Conservation (phyloP, 768 basidiomycete genomes). For the Rhodotorula toruloides region DNA sequence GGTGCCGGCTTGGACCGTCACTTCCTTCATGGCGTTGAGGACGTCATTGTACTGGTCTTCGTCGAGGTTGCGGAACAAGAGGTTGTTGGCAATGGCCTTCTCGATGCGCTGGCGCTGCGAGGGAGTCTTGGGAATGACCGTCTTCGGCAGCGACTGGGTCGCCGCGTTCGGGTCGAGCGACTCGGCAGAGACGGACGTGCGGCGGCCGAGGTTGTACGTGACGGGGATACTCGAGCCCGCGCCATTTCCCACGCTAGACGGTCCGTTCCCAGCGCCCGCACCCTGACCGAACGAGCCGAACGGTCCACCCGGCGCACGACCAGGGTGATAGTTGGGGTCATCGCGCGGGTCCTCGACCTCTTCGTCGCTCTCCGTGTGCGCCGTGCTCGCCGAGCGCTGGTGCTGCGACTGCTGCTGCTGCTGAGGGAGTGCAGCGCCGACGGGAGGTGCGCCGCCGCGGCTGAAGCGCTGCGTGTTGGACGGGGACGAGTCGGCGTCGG, state of each 20-base stretch:
- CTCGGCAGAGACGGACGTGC: constrained; percentile 93
- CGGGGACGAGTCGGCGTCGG: constrained; percentile 9
- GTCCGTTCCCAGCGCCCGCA: too few species aligned
- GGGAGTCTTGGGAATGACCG: constrained; percentile 67
- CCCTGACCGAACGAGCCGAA: constrained; percentile 4
- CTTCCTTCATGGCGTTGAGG: constrained; percentile 91
- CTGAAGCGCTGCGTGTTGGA: not conserved
- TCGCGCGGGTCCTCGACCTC: constrained; percentile 40
- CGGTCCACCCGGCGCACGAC: constrained; percentile 4
- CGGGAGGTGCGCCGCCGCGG: not conserved
- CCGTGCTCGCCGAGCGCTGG: not conserved
- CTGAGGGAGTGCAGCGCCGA: too few species aligned
- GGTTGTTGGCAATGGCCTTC: constrained; percentile 76
- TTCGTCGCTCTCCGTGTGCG: constrained; percentile 1
- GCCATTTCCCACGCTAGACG: not conserved
- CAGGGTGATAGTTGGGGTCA: constrained; percentile 36
- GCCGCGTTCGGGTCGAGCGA: constrained; percentile 74
- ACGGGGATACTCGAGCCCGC: constrained; percentile 55
- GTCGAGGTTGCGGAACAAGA: constrained; percentile 92
- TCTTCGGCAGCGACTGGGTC: constrained; percentile 50
- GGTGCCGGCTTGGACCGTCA: constrained; percentile 62
- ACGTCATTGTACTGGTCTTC: constrained; percentile 93
- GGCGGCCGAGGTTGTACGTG: constrained; percentile 72
- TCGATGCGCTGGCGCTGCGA: constrained; percentile 85
- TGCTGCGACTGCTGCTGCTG: not conserved